Evolutionary conservation across 164 flowering plant species (phyloP).

Genomic region (Magnolia kwangsiensis): DNA sequence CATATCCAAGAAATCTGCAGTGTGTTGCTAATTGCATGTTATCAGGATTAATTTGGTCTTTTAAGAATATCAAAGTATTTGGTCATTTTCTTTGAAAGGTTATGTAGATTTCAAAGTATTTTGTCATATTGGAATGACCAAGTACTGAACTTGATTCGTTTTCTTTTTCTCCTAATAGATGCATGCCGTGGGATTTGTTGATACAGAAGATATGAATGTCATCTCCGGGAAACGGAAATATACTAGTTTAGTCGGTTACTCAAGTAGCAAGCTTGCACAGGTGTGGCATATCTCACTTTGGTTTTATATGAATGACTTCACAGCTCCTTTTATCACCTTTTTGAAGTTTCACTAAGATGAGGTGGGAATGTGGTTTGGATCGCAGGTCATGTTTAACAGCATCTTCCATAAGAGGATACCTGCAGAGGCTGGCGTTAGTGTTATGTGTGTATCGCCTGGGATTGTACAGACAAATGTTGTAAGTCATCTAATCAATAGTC

Average conservation of each 20-base stretch:
- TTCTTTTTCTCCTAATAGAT: conserved; percentile 39
- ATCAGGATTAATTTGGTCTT: no score
- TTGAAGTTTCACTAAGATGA: background rate
- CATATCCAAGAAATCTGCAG: no score
- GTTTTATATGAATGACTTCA: background rate
- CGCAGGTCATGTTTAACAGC: conserved; percentile 93
- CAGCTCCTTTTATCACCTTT: background rate
- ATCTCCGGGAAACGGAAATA: conserved; percentile 73
- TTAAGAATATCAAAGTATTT: no score
- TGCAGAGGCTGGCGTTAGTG: conserved; percentile 85
- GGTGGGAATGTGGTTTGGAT: conserved; percentile 10
- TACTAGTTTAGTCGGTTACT: conserved; percentile 73
- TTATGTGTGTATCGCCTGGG: conserved; percentile 91
- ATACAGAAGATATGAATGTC: conserved; percentile 90
- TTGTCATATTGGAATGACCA: no score
- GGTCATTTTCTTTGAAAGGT: no score
- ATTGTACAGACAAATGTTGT: conserved; percentile 94
- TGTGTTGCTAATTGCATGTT: no score
- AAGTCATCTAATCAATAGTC: conserved; percentile 27
- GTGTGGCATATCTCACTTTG: conserved; percentile 27
- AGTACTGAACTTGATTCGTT: background rate
- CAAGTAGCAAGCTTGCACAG: conserved; percentile 94
- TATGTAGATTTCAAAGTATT: no score
- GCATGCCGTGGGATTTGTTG: conserved; percentile 92
- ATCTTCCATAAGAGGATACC: conserved; percentile 78